A percentile compares a stretch with the other conserved stretches of the same genome.
These are phyloP conservation scores for Coemansia sp. DNA, from an alignment of 192 early-diverging fungal genomes.

Conservation along the genomic window DNA sequence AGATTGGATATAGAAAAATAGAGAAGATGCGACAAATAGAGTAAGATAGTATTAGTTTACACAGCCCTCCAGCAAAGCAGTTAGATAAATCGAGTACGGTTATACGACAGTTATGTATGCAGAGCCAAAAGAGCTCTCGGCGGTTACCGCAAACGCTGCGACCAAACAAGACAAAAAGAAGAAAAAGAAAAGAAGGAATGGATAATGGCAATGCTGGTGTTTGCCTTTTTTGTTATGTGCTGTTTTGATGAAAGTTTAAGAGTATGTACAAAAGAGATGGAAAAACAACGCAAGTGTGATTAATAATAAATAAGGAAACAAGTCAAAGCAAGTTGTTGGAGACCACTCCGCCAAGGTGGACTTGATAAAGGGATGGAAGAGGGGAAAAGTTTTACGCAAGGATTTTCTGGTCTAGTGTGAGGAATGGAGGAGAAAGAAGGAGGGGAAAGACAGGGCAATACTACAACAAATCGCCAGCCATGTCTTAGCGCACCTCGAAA, in stretches of 20 bases:
- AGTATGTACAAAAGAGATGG: slow-evolving; percentile 7
- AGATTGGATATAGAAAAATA: not conserved
- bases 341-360: slow-evolving; percentile 2
- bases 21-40: not conserved
- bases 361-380: not conserved
- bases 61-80: not conserved
- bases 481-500: slow-evolving; percentile 12
- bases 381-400: slow-evolving; percentile 2
- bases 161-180: slow-evolving; percentile 2
- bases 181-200: not conserved
- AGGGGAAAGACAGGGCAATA: not conserved
- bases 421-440: not conserved
- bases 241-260: not conserved
- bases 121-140: not conserved
- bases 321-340: slow-evolving; percentile 4
- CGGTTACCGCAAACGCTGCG: not conserved
- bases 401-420: slow-evolving; percentile 13
- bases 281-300: not conserved
- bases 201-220: slow-evolving; percentile 3
- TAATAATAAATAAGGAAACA: slow-evolving; percentile 1
- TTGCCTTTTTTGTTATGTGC: not conserved
- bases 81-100: not conserved
- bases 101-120: not conserved
- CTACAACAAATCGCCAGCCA: slow-evolving; percentile 1
- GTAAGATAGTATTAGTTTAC: not conserved